Evolutionary conservation across 2,329 filamentous ascomycete genomes (phyloP), one percentile per base, ranked within the genome.

Genomic region (Trichoderma sp.): DNA sequence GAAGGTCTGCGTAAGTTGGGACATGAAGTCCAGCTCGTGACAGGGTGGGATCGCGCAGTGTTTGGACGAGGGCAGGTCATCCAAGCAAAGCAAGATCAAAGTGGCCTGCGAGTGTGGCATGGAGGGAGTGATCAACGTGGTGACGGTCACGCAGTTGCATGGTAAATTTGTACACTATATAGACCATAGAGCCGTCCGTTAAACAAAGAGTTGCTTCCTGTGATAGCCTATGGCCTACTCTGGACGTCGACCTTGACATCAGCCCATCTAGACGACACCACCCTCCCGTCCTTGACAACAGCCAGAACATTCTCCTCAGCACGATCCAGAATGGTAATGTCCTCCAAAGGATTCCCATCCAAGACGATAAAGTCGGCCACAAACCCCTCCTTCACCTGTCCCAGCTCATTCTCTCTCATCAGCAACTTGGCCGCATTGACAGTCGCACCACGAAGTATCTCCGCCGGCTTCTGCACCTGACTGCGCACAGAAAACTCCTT

Each of bases 371-470:
- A 58, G 71, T 87, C 85, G 0, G 83, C 84, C 1, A 74, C 71
- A 65, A 80, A 85, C 0, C 82, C 83, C 24, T 77, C 74, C 66
- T 78, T 79, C 3, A 87, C 71, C 67, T 83, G 79, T 0, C 84
- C 85, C 17, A 86, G 70, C 21, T 73, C 73, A 2, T 78, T 70
- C 41, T 81, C 79, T 66, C 79, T 75, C 19, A 78, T 71, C 56
- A 85, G 68, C 75, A 84, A 79, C 62, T 74, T 75, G 7, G 84
- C 83, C 3, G 80, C 77, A 69, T 84, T 84, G 39, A 85, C 72
- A 1, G 74, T 76, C 2, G 73, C 74, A 9, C 71, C 70, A 48
- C 68, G 70, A 30, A 76, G 56, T 17, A 76, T 69, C 6, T 68
- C 54, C 3, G 66, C 56, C 7, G 62, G 57, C 15, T 66, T 64